These are phyloP conservation scores for Linnemannia exigua DNA, from an alignment of 192 early-diverging fungal genomes.

Conservation along the genomic window DNA sequence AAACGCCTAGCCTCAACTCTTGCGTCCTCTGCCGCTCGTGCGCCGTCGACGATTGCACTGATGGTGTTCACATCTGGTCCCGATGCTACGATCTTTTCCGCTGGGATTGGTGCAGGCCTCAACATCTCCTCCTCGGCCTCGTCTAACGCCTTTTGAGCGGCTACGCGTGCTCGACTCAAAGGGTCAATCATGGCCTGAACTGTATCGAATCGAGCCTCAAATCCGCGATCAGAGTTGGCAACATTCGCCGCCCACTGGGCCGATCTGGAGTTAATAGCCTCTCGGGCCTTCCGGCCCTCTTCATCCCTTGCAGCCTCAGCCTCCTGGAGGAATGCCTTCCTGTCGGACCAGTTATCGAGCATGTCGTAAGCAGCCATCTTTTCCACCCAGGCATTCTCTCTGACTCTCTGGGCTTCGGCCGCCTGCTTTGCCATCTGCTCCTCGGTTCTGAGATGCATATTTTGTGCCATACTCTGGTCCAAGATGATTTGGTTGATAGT, in stretches of 20 bases:
- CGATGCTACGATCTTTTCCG: background rate
- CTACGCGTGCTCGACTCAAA: background rate
- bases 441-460: background rate
- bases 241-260: background rate
- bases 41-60: background rate
- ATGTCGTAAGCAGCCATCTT: background rate
- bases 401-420: background rate
- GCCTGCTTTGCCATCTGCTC: background rate
- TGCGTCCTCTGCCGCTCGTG: background rate
- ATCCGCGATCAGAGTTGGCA: background rate
- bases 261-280: background rate
- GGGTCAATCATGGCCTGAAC: background rate
- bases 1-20: background rate
- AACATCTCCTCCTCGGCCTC: background rate
- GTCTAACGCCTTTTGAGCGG: background rate
- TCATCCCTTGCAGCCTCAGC: background rate
- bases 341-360: background rate
- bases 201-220: background rate
- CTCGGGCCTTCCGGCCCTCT: background rate
- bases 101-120: background rate
- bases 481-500: background rate
- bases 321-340: background rate
- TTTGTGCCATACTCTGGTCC: background rate
- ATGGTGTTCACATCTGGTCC: background rate
- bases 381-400: background rate